A percentile compares a stretch with the other conserved stretches of the same genome.
These are phyloP conservation scores for Exserohilum turcica DNA, from an alignment of 2,329 filamentous ascomycete species.

Conservation along the genomic window DNA sequence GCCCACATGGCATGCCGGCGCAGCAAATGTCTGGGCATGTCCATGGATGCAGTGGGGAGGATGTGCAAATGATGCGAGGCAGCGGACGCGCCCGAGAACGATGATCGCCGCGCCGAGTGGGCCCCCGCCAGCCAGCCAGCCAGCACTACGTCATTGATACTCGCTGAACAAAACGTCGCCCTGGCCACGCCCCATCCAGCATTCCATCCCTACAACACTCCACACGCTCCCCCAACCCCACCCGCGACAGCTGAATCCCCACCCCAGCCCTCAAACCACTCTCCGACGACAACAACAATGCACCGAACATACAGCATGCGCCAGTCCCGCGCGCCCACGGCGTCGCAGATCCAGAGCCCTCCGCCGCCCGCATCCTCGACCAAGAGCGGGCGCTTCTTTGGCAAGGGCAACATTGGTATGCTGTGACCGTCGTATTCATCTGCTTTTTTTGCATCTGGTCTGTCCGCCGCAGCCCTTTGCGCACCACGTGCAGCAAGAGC, in stretches of 20 bases:
- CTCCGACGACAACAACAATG: constrained; percentile 64
- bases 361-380: constrained; percentile 90
- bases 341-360: constrained; percentile 88
- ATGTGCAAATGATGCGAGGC: constrained; percentile 15
- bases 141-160: constrained; percentile 26
- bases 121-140: constrained; percentile 4
- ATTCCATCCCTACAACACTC: constrained; percentile 17
- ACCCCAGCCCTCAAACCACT: neutral
- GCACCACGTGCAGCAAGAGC: neutral
- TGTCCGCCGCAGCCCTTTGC: neutral
- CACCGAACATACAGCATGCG: constrained; percentile 90
- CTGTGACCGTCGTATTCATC: neutral
- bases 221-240: constrained; percentile 2
- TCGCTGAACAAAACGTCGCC: constrained; percentile 32
- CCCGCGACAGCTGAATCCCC: neutral
- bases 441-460: neutral
- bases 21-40: neutral
- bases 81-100: constrained; percentile 12
- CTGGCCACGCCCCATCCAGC: constrained; percentile 15
- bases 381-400: constrained; percentile 88
- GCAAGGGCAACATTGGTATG: constrained; percentile 83
- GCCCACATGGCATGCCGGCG: neutral
- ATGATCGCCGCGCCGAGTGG: constrained; percentile 16
- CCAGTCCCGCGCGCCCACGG: constrained; percentile 93
- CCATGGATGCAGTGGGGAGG: constrained; percentile 16